Evolutionary conservation across 192 early-diverging fungal species (phyloP).

Genomic region (Coemansia sp.): DNA sequence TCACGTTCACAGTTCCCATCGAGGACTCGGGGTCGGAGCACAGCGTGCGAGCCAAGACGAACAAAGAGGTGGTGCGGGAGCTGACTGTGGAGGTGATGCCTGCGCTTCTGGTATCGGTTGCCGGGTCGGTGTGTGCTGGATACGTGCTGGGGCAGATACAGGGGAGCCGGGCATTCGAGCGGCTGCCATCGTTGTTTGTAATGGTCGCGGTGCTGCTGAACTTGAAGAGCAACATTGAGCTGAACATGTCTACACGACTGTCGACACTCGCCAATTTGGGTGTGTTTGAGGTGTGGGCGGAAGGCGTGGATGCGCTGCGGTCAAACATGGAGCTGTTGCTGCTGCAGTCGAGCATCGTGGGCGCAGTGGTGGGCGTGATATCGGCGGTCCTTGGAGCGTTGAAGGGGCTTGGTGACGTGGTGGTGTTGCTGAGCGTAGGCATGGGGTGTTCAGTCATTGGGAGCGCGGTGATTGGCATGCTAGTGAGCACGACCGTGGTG

Average conservation of each 20-base stretch:
- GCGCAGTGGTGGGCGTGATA: constrained; percentile 69
- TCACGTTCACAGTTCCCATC: neutral
- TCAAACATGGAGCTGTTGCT: constrained; percentile 77
- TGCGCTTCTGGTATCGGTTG: constrained; percentile 66
- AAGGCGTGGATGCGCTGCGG: constrained; percentile 57
- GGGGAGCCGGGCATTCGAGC: constrained; percentile 66
- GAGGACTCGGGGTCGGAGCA: neutral
- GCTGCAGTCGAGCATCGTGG: constrained; percentile 69
- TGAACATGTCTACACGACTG: constrained; percentile 85
- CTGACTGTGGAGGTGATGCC: constrained; percentile 58
- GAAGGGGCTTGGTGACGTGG: neutral
- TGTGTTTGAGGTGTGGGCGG: constrained; percentile 53
- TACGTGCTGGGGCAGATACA: constrained; percentile 68
- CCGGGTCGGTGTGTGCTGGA: constrained; percentile 68
- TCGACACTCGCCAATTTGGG: constrained; percentile 75
- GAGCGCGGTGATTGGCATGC: constrained; percentile 67
- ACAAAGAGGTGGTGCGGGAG: constrained; percentile 22
- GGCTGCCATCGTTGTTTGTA: constrained; percentile 75
- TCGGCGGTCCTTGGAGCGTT: constrained; percentile 47
- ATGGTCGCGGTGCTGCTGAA: constrained; percentile 83
- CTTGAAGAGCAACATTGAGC: constrained; percentile 89
- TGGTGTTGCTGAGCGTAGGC: constrained; percentile 62
- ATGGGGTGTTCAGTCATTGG: constrained; percentile 67
- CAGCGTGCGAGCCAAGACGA: constrained; percentile 9
- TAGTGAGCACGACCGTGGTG: constrained; percentile 70